Percentiles rank a stretch among this genome's conserved stretches.
phyloP scores from a whole-genome alignment of 2,329 filamentous ascomycete species.

The Pseudogymnoascus sp. region DNA sequence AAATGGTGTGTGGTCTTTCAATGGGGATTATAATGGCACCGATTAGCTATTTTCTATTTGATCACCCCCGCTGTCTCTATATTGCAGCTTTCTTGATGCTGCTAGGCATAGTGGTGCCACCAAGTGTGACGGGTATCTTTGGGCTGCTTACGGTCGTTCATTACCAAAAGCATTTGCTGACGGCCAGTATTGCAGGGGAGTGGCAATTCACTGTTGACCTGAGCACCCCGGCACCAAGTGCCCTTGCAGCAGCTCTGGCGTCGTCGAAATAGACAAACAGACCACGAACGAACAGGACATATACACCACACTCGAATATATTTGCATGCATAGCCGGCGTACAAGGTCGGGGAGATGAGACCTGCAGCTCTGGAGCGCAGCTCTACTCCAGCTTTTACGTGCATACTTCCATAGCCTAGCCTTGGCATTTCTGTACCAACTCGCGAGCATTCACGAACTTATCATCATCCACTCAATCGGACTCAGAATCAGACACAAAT shows the following conservation, averaged over 20 bases:
- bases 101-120: slow-evolving; percentile 3
- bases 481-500: neutral
- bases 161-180: neutral
- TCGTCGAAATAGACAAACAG: neutral
- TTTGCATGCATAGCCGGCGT: slow-evolving; percentile 1
- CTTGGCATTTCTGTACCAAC: neutral
- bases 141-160: neutral
- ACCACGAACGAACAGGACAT: neutral
- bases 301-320: neutral
- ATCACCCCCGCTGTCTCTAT: neutral
- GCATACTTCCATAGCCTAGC: neutral
- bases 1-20: slow-evolving; percentile 57
- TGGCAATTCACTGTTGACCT: slow-evolving; percentile 7
- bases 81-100: neutral
- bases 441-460: neutral
- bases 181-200: slow-evolving; percentile 8
- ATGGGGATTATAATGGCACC: slow-evolving; percentile 12
- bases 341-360: neutral
- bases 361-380: slow-evolving; percentile 7
- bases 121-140: neutral
- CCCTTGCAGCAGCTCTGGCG: slow-evolving; percentile 1
- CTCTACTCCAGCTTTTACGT: neutral
- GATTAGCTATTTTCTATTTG: neutral
- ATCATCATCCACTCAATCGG: neutral
- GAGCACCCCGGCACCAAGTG: neutral